Evolutionary conservation across 352 stramenopile species (phyloP).

Genomic region (Phytophthora ohioensis): DNA sequence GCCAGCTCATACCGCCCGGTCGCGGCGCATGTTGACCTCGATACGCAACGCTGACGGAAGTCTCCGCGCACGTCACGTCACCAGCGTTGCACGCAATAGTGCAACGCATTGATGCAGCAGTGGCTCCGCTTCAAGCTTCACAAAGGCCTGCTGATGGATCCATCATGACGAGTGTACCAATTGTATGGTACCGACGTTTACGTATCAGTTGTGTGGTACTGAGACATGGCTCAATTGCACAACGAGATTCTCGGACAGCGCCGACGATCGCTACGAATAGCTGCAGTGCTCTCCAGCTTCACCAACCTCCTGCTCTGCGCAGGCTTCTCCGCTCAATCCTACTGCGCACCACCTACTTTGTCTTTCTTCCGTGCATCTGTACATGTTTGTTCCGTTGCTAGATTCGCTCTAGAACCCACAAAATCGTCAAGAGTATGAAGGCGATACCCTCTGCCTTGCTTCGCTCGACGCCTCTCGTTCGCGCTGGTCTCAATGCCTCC

Average conservation of each 20-base stretch:
- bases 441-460: constrained; percentile 16
- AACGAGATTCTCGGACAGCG: constrained; percentile 16
- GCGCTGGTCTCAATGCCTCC: neutral
- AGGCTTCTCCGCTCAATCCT: neutral
- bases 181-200: constrained; percentile 12
- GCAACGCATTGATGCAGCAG: neutral
- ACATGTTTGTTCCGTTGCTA: constrained; percentile 13
- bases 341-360: neutral
- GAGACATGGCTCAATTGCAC: constrained; percentile 7
- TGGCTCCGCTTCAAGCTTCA: neutral
- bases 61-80: constrained; percentile 9
- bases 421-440: constrained; percentile 19
- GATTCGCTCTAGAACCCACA: constrained; percentile 14
- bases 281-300: neutral
- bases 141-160: neutral
- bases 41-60: neutral
- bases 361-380: constrained; percentile 7
- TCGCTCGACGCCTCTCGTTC: constrained; percentile 17
- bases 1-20: constrained; percentile 4
- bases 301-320: constrained; percentile 12
- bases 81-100: constrained; percentile 1
- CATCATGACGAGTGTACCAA: constrained; percentile 3
- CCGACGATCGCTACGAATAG: constrained; percentile 23
- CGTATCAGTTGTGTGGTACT: constrained; percentile 3
- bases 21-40: neutral